A percentile compares a stretch with the other conserved stretches of the same genome.
Evolutionary conservation across 768 basidiomycete genomes (phyloP).

Genomic region (Pulveroboletus frians): DNA sequence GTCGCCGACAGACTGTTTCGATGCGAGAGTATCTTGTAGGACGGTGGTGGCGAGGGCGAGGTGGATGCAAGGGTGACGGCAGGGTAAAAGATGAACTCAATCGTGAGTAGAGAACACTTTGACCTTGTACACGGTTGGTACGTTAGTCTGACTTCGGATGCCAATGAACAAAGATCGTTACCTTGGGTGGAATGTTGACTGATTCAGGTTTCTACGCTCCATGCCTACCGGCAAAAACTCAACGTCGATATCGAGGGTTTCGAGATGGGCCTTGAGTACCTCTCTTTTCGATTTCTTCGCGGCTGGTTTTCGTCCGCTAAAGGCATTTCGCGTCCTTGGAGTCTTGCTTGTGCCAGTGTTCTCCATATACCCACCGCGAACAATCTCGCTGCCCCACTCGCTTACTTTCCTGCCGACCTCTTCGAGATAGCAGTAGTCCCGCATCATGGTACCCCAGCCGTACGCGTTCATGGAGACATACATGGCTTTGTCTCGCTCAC

Average conservation of each 20-base stretch:
- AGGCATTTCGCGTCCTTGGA: slow-evolving; percentile 14
- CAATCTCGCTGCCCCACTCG: slow-evolving; percentile 69
- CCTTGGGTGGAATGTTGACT: slow-evolving; percentile 81
- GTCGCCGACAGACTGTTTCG: slow-evolving; percentile 47
- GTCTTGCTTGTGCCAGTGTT: slow-evolving; percentile 17
- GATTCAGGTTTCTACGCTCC: slow-evolving; percentile 71
- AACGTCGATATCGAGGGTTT: slow-evolving; percentile 62
- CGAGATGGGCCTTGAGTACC: slow-evolving; percentile 62
- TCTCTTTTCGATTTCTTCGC: slow-evolving; percentile 53
- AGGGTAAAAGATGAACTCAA: slow-evolving; percentile 67
- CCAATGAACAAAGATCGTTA: slow-evolving; percentile 35
- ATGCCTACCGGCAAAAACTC: slow-evolving; percentile 78
- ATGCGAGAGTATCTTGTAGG: slow-evolving; percentile 59
- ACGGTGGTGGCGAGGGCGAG: slow-evolving; percentile 31
- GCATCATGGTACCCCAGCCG: slow-evolving; percentile 82
- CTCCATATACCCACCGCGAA: slow-evolving; percentile 49
- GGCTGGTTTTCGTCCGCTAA: slow-evolving; percentile 28
- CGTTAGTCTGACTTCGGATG: slow-evolving; percentile 12
- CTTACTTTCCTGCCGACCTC: slow-evolving; percentile 71
- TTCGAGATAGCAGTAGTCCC: slow-evolving; percentile 85
- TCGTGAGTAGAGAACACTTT: slow-evolving; percentile 61
- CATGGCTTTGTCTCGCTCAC: slow-evolving; percentile 64
- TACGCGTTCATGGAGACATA: slow-evolving; percentile 83
- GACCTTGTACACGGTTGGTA: slow-evolving; percentile 40
- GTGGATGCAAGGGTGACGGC: slow-evolving; percentile 43